Evolutionary conservation across 805 yeast species (phyloP), one percentile per base, ranked within the genome.

Genomic region (Barnettozyma pratensis): DNA sequence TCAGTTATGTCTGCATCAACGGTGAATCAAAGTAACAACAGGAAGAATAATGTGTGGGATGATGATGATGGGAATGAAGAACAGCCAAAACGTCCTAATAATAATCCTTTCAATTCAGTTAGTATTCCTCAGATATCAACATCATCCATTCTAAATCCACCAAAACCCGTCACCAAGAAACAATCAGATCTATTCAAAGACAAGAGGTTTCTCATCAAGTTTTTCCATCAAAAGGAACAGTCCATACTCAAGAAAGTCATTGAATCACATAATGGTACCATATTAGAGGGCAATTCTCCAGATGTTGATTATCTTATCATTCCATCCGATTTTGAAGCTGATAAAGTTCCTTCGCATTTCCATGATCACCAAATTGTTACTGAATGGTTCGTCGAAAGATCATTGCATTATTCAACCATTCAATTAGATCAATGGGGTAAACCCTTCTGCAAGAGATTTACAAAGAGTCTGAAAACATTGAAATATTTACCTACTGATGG

Each of bases 361-460:
- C 53, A 52, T 6, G 43, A 61, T 36, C 26, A 61, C 52, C 56
- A 50, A 2, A 52, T 81, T 0, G 77, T 81, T 2, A 87, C 96
- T 0, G 96, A 89, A 63, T 87, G 92, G 86, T 83, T 83, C 54
- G 66, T 89, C 10, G 96, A 88, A 64, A 69, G 96, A 49, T 77
- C 86, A 27, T 69, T 87, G 26, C 83, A 75, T 64, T 81, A 81
- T 55, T 74, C 76, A 40, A 61, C 65, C 41, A 55, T 78, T 6
- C 64, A 68, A 12, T 57, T 63, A 34, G 96, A 85, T 59, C 62
- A 68, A 12, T 87, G 96, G 96, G 76, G 85, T 4, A 59, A 60
- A 45, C 87, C 87, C 2, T 69, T 56, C 34, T 55, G 39, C 31
- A 52, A 50, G 26, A 37, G 45, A 28, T 44, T 65, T 40, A 48